Base-by-base conservation (phyloP, 768 basidiomycete species). In the Hypholoma fasciculare region DNA sequence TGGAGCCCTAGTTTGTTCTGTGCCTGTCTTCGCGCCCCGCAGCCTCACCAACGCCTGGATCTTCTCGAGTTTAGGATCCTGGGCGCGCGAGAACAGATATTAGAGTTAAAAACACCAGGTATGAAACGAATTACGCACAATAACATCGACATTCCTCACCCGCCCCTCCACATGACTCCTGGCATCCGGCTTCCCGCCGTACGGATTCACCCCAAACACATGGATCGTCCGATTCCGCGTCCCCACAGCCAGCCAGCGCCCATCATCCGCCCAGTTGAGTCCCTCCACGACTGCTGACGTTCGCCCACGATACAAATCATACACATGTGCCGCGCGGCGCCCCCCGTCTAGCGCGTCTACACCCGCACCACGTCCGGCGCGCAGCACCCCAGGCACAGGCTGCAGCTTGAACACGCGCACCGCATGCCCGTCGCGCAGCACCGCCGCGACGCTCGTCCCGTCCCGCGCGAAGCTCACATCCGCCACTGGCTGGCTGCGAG, bases 191-290 rank as follows among this genome's bases (percentile, higher is more conserved):
- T 76, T 76, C 3, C 92, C 89, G 1, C 90, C 92, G 57, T 87
- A 87, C 4, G 90, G 90, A 67, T 92, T 89, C 7, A 87, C 76
- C 7, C 87, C 83, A 66, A 92, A 94, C 0, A 93, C 72, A 71
- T 94, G 90, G 19, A 87, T 71, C 0, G 84, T 89, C 56, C 84
- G 70, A 62, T 85, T 85, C 66, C 75, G 65, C 39, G 87, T 91
- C n/a, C 79, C 82, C 37, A 92, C 70, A 2, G 84, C 90, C 16
- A 85, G 69, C 88, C 89, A 93, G 37, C 86, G 71, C 13, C 86
- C 87, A 64, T 88, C 87, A 7, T 61, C 54, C 7, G 78, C 77
- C 80, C 83, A 85, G 23, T 71, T 73, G 12, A 88, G 71, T 12
- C 71, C 71, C 53, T 86, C 83, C 13, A 94, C 80, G 4, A 82